Conservation (phyloP, 441 rosid genomes). For the Eutrema salsugineum region DNA sequence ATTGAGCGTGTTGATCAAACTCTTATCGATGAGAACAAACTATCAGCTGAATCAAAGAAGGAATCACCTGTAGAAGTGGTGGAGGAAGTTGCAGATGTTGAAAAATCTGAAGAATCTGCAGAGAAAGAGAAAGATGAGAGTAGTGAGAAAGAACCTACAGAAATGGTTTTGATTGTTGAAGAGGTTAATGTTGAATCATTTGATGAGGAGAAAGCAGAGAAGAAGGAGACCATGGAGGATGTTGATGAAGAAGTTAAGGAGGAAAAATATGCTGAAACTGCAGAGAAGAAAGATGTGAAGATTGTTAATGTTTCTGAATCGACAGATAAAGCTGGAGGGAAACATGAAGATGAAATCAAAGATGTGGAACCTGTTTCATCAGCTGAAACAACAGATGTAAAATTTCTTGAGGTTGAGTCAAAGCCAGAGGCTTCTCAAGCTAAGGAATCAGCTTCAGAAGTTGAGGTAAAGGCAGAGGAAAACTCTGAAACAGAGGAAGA, state of each 20-base stretch:
- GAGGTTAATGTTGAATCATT: background rate
- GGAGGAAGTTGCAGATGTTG: background rate
- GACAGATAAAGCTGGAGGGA: background rate
- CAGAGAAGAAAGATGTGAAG: background rate
- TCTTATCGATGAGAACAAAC: background rate
- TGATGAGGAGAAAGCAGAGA: background rate
- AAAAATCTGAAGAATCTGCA: background rate
- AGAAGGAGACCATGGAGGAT: background rate
- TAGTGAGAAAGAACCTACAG: background rate
- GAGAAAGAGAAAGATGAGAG: background rate
- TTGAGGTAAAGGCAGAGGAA: background rate
- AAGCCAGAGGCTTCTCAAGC: background rate
- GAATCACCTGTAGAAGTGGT: background rate
- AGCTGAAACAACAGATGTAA: background rate
- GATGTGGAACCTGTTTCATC: background rate
- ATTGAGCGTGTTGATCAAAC: background rate
- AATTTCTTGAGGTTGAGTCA: background rate
- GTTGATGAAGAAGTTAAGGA: background rate
- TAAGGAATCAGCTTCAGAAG: background rate
- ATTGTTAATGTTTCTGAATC: background rate
- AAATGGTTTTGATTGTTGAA: background rate
- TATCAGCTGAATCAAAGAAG: background rate
- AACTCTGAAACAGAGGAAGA: background rate
- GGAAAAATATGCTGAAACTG: background rate
- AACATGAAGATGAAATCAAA: background rate